Evolutionary conservation across 805 yeast species (phyloP).

Genomic region (Metschnikowia anglica): DNA sequence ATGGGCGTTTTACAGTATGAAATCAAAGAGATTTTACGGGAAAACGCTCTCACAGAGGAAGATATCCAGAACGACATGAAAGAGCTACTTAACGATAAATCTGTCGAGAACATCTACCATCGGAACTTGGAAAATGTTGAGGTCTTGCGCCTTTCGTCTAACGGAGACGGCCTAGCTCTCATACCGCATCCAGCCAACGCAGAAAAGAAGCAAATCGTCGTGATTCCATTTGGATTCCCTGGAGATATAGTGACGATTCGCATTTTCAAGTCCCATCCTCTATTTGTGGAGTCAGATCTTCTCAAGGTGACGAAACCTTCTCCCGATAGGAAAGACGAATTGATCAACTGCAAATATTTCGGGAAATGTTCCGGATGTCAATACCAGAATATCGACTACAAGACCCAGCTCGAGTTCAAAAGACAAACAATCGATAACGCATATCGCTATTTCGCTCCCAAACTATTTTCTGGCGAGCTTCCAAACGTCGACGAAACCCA

Average conservation of each 20-base stretch:
- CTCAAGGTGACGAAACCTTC: conserved; percentile 43
- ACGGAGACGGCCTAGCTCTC: conserved; percentile 85
- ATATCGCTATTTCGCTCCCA: conserved; percentile 70
- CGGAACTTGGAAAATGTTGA: conserved; percentile 57
- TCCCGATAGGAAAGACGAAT: conserved; percentile 50
- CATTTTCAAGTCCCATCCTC: conserved; percentile 76
- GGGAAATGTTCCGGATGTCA: conserved; percentile 96
- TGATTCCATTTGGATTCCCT: conserved; percentile 85
- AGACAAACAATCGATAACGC: conserved; percentile 77
- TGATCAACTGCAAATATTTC: conserved; percentile 78
- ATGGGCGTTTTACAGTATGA: conserved; percentile 76
- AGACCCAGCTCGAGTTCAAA: conserved; percentile 70
- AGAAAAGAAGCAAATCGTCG: conserved; percentile 55
- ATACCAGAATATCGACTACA: conserved; percentile 75
- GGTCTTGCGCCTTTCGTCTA: conserved; percentile 61
- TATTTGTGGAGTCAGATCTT: conserved; percentile 73
- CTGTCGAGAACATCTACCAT: conserved; percentile 50
- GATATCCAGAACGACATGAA: conserved; percentile 62
- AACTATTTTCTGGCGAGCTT: conserved; percentile 41
- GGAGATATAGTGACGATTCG: conserved; percentile 74
- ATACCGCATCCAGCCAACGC: conserved; percentile 55
- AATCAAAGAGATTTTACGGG: conserved; percentile 55
- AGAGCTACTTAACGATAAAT: conserved; percentile 59
- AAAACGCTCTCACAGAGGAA: conserved; percentile 40
- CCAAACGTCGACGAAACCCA: conserved; percentile 67